These are phyloP conservation scores for Gyrodon lividus DNA, from an alignment of 768 basidiomycete species.

Conservation along the genomic window DNA sequence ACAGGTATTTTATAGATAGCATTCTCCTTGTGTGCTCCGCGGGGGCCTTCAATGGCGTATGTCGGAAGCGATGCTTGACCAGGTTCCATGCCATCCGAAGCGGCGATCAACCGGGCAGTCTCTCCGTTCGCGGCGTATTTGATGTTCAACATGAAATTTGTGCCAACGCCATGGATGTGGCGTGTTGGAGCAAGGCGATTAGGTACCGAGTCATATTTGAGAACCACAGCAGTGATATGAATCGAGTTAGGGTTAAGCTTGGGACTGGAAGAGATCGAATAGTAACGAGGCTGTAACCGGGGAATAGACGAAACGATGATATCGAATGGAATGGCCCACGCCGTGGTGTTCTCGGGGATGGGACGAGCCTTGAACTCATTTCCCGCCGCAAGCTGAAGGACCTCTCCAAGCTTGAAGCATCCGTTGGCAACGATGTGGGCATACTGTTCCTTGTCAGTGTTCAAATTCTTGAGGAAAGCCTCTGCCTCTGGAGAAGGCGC, in stretches of 20 bases:
- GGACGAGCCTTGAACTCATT: conserved; percentile 61
- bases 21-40: conserved; percentile 75
- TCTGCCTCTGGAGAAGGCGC: conserved; percentile 82
- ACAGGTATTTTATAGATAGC: conserved; percentile 82
- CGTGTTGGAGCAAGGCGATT: conserved; percentile 52
- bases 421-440: conserved; percentile 71
- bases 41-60: conserved; percentile 89
- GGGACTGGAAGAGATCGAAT: conserved; percentile 97
- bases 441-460: conserved; percentile 86
- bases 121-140: conserved; percentile 73
- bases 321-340: conserved; percentile 95
- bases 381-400: conserved; percentile 87
- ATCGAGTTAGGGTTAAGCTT: conserved; percentile 87
- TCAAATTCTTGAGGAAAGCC: conserved; percentile 69
- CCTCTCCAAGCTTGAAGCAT: conserved; percentile 90
- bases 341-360: conserved; percentile 72
- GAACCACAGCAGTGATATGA: conserved; percentile 93
- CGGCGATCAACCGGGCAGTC: conserved; percentile 41
- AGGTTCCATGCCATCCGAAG: conserved; percentile 34
- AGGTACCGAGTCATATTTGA: conserved; percentile 80
- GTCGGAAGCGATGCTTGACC: conserved; percentile 50
- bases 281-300: conserved; percentile 95
- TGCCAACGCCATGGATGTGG: conserved; percentile 86
- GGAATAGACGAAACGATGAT: conserved; percentile 91
- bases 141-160: conserved; percentile 94